A percentile compares a stretch with the other conserved stretches of the same genome.
Evolutionary conservation across 2,329 filamentous ascomycete genomes (phyloP).

Genomic region (Aspergillus versicolor): DNA sequence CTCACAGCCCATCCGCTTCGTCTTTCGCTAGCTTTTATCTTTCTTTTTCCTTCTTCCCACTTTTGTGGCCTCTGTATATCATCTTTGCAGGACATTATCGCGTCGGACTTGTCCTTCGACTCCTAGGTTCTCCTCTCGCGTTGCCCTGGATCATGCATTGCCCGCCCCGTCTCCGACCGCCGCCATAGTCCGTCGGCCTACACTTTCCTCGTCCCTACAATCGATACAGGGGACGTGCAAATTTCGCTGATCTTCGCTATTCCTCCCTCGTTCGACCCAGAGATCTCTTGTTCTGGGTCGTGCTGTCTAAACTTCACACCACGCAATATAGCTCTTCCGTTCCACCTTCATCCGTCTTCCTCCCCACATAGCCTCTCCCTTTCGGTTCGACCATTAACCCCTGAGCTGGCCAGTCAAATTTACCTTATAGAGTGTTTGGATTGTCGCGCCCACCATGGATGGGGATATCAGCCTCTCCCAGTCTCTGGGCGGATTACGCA

Average conservation of each 20-base stretch:
- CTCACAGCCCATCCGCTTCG: constrained; percentile 5
- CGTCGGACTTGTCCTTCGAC: constrained; percentile 5
- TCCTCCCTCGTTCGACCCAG: constrained; percentile 5
- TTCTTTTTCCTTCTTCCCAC: neutral
- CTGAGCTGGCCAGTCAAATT: constrained; percentile 5
- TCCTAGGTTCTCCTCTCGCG: constrained; percentile 4
- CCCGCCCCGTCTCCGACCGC: constrained; percentile 30
- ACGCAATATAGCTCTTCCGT: constrained; percentile 14
- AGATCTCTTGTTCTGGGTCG: constrained; percentile 6
- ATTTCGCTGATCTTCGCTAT: neutral
- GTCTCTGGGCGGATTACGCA: constrained; percentile 88
- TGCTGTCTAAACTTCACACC: constrained; percentile 11
- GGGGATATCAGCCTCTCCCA: constrained; percentile 90
- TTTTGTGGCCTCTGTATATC: constrained; percentile 4
- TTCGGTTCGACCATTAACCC: constrained; percentile 10
- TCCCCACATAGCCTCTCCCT: constrained; percentile 11
- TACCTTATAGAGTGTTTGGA: constrained; percentile 1
- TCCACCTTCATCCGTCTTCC: constrained; percentile 11
- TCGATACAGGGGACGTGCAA: neutral
- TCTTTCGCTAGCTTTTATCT: constrained; percentile 8
- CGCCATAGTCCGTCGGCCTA: constrained; percentile 32
- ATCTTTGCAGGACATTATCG: constrained; percentile 1
- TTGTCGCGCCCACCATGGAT: constrained; percentile 64
- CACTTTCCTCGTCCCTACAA: constrained; percentile 8
- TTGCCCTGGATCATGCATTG: constrained; percentile 31